These are phyloP conservation scores for Eucalyptus curtisii DNA, from an alignment of 345 rosid genomes.

Conservation along the genomic window DNA sequence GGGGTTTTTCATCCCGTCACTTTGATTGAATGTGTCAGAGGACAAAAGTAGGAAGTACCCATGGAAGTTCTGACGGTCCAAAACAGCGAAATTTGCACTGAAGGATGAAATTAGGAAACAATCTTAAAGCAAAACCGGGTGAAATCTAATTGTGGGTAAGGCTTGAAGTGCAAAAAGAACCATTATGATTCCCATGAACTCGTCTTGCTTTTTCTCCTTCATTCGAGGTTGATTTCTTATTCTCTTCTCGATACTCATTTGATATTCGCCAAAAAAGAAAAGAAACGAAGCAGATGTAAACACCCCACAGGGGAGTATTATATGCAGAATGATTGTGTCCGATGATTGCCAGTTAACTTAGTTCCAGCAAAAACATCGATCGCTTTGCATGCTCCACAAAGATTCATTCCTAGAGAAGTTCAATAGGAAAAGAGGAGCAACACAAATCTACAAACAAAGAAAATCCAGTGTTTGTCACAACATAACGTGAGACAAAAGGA, in stretches of 20 bases:
- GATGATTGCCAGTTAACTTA: neutral
- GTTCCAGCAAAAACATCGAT: neutral
- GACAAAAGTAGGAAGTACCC: neutral
- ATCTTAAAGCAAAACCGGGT: neutral
- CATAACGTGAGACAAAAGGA: neutral
- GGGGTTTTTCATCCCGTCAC: neutral
- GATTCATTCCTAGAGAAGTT: neutral
- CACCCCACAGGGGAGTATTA: neutral
- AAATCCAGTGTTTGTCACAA: neutral
- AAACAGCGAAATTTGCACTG: neutral
- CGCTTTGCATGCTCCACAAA: neutral
- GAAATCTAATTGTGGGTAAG: neutral
- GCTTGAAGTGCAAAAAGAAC: neutral
- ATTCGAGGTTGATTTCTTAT: neutral
- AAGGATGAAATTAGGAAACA: neutral
- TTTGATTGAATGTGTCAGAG: neutral
- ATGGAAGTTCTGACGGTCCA: neutral
- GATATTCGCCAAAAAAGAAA: neutral
- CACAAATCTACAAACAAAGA: neutral
- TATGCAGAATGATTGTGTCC: neutral
- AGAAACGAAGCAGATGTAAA: neutral
- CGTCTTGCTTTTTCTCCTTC: neutral
- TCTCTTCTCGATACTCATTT: neutral
- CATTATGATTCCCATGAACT: neutral
- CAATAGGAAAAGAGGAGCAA: neutral